These are phyloP conservation scores for Cystofilobasidium bisporidii DNA, from an alignment of 768 basidiomycete species.

Conservation along the genomic window DNA sequence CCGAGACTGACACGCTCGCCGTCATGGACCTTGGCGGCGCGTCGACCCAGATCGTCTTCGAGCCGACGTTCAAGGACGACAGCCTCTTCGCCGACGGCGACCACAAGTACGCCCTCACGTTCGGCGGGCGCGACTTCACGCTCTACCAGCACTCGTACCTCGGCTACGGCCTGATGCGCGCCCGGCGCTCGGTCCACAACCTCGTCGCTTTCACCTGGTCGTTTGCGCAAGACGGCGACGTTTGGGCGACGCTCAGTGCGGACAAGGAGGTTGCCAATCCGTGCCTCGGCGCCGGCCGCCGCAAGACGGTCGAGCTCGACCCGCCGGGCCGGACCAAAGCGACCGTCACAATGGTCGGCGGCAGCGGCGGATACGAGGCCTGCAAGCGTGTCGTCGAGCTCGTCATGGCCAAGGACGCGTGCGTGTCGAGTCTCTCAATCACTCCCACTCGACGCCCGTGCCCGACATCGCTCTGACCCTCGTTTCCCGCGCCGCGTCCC, in stretches of 20 bases:
- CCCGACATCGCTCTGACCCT: neutral
- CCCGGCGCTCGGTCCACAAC: slow-evolving; percentile 71
- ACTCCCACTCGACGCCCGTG: too few relatives aligned
- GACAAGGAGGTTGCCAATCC: slow-evolving; percentile 57
- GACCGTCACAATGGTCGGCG: slow-evolving; percentile 78
- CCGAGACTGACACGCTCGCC: slow-evolving; percentile 56
- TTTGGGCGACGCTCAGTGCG: slow-evolving; percentile 40
- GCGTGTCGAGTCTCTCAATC: too few relatives aligned
- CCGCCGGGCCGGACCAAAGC: slow-evolving; percentile 43
- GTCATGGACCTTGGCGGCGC: slow-evolving; percentile 95
- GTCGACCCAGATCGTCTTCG: slow-evolving; percentile 95
- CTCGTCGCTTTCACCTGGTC: slow-evolving; percentile 76
- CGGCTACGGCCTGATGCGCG: slow-evolving; percentile 89
- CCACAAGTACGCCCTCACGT: slow-evolving; percentile 76
- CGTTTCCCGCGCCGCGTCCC: neutral
- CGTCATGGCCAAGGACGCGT: slow-evolving; percentile 92
- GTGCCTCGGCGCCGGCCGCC: slow-evolving; percentile 64
- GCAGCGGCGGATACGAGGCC: slow-evolving; percentile 71
- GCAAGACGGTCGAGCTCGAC: slow-evolving; percentile 55
- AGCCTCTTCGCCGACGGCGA: slow-evolving; percentile 63
- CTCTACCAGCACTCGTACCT: slow-evolving; percentile 97
- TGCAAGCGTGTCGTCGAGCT: slow-evolving; percentile 75
- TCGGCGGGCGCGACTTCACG: slow-evolving; percentile 60
- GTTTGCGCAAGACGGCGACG: slow-evolving; percentile 39
- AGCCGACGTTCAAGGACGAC: slow-evolving; percentile 56